These are phyloP conservation scores for Leccinellum rugosiceps DNA, from an alignment of 768 basidiomycete genomes.

Conservation along the genomic window DNA sequence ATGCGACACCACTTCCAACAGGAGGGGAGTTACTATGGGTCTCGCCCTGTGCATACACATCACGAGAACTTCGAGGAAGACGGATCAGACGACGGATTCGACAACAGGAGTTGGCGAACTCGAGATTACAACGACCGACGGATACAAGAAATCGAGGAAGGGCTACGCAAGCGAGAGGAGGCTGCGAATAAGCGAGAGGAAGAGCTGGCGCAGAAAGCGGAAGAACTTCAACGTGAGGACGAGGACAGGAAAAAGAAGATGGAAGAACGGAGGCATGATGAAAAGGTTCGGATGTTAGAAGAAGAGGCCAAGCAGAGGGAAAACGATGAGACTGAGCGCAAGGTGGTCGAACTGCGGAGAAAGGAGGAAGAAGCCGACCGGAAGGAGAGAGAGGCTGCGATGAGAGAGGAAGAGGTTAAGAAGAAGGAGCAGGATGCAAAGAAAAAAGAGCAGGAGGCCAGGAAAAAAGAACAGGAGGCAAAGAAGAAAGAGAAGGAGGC, in stretches of 20 bases:
- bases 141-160: conserved; percentile 32
- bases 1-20: conserved; percentile 27
- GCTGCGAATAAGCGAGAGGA: conserved; percentile 34
- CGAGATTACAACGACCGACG: conserved; percentile 31
- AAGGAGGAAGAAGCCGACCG: conserved; percentile 33
- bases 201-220: conserved; percentile 33
- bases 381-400: conserved; percentile 25
- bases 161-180: conserved; percentile 31
- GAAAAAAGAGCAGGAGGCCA: conserved; percentile 26
- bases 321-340: conserved; percentile 25
- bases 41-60: conserved; percentile 25
- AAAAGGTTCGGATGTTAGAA: conserved; percentile 22
- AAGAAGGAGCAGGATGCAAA: conserved; percentile 27
- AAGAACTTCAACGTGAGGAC: conserved; percentile 33
- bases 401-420: conserved; percentile 26
- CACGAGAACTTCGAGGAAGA: conserved; percentile 28
- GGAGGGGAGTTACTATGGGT: conserved; percentile 10
- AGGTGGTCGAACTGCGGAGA: conserved; percentile 27
- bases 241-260: conserved; percentile 22
- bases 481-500: conserved; percentile 30
- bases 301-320: conserved; percentile 26
- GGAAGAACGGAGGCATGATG: conserved; percentile 31
- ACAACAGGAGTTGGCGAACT: conserved; percentile 28
- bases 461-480: conserved; percentile 24
- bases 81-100: conserved; percentile 31